phyloP scores from a whole-genome alignment of 129 eudicot genomes.

The Pulicaria dysenterica region DNA sequence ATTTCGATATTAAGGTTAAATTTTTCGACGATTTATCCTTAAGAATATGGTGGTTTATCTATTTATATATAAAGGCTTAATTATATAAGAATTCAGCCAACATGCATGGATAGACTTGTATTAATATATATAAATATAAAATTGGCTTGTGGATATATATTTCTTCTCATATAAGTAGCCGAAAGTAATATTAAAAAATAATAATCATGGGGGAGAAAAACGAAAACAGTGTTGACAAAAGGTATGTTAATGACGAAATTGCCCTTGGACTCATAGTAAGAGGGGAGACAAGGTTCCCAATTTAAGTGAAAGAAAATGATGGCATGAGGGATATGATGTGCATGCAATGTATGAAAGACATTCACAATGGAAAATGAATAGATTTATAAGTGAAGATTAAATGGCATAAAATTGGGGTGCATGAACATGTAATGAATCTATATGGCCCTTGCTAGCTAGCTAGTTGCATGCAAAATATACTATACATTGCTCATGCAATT shows the following conservation, averaged over 20 bases:
- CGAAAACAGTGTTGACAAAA: not conserved
- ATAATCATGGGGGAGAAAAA: too few species aligned
- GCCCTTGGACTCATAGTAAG: not conserved
- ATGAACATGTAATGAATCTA: conserved; percentile 41
- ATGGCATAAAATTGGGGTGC: conserved; percentile 47
- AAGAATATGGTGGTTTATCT: too few species aligned
- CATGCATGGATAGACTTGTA: too few species aligned
- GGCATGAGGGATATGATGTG: conserved; percentile 31
- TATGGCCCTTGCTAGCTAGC: too few species aligned
- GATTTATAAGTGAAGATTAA: conserved; percentile 32
- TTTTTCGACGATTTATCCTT: too few species aligned
- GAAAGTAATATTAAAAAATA: too few species aligned
- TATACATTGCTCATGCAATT: conserved; percentile 37
- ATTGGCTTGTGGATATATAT: not conserved
- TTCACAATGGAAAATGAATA: conserved; percentile 14
- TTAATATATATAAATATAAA: too few species aligned
- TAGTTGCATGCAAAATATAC: conserved; percentile 27
- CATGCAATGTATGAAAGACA: conserved; percentile 15
- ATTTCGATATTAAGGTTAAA: too few species aligned
- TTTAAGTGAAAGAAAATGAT: conserved; percentile 34
- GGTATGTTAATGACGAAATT: not conserved
- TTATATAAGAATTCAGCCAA: too few species aligned
- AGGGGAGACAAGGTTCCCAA: conserved; percentile 35
- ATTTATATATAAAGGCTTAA: too few species aligned
- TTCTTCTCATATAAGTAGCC: conserved; percentile 21